A percentile compares a stretch with the other conserved stretches of the same genome.
Conservation (phyloP, 352 stramenopile species). For the Phytopythium montanum region DNA sequence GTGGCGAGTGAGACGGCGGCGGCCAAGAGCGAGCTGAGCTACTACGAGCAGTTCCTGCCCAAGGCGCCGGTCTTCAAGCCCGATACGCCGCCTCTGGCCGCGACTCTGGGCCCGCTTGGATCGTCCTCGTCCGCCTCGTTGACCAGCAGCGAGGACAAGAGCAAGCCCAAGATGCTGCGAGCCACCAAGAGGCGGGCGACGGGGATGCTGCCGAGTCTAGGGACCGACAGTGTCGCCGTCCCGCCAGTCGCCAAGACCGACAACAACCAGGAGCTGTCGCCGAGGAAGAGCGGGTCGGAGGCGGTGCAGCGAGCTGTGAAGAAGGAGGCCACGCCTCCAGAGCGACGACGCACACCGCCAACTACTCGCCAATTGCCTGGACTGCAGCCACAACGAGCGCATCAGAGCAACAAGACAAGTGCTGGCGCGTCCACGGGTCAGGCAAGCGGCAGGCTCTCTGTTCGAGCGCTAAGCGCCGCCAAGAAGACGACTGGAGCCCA, state of each 20-base stretch:
- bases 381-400: neutral
- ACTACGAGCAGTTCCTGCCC: slow-evolving; percentile 49
- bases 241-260: neutral
- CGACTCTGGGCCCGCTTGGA: neutral
- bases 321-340: too few species aligned
- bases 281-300: slow-evolving; percentile 6
- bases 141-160: neutral
- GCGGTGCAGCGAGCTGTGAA: neutral
- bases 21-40: slow-evolving; percentile 50
- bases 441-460: neutral
- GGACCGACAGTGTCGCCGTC: too few species aligned
- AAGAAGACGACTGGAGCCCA: neutral
- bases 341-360: neutral
- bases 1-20: slow-evolving; percentile 26
- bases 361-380: neutral
- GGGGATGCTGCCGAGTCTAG: slow-evolving; percentile 7
- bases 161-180: neutral
- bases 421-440: neutral
- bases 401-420: neutral
- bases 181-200: neutral
- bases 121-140: neutral
- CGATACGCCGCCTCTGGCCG: neutral
- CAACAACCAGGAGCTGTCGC: slow-evolving; percentile 30
- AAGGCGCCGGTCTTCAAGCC: slow-evolving; percentile 11
- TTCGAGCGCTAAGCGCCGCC: neutral